Conservation (phyloP, 2,329 filamentous ascomycete species). For the Chrysoporthe puriensis region DNA sequence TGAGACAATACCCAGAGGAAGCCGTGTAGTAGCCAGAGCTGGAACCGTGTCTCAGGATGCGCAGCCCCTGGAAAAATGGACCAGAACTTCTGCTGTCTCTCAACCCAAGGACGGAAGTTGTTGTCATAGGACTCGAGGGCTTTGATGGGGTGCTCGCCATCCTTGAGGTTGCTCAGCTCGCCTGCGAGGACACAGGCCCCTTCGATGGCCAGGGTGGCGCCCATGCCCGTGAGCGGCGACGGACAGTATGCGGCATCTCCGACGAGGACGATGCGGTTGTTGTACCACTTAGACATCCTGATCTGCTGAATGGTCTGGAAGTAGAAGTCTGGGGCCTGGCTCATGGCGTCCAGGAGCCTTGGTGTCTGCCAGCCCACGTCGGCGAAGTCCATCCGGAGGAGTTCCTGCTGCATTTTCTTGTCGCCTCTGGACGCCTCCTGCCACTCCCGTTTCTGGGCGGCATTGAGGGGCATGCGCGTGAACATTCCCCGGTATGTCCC, state of each 20-base stretch:
- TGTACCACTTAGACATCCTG: slow-evolving; percentile 46
- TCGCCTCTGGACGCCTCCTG: neutral
- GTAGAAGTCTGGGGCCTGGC: slow-evolving; percentile 50
- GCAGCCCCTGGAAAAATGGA: too few relatives aligned
- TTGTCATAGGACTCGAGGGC: slow-evolving; percentile 49
- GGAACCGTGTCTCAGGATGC: neutral
- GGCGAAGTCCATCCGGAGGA: neutral
- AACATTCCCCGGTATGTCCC: slow-evolving; percentile 7
- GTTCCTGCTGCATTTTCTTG: slow-evolving; percentile 10
- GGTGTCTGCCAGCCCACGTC: slow-evolving; percentile 48
- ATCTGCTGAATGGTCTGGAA: slow-evolving; percentile 48
- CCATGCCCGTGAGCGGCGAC: slow-evolving; percentile 52
- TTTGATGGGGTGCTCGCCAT: slow-evolving; percentile 31
- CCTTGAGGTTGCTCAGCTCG: slow-evolving; percentile 42
- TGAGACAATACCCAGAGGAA: neutral
- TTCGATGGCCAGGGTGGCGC: slow-evolving; percentile 51
- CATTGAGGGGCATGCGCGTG: slow-evolving; percentile 3
- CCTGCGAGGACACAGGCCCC: slow-evolving; percentile 61
- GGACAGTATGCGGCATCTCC: slow-evolving; percentile 60
- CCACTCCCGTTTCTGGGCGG: slow-evolving; percentile 2
- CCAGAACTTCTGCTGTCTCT: slow-evolving; percentile 40
- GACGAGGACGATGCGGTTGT: slow-evolving; percentile 51
- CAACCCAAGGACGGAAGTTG: slow-evolving; percentile 48
- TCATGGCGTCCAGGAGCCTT: slow-evolving; percentile 46
- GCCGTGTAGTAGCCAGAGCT: neutral